These are phyloP conservation scores for Talinum fruticosum DNA, from an alignment of 148 eudicot genomes.

Conservation along the genomic window DNA sequence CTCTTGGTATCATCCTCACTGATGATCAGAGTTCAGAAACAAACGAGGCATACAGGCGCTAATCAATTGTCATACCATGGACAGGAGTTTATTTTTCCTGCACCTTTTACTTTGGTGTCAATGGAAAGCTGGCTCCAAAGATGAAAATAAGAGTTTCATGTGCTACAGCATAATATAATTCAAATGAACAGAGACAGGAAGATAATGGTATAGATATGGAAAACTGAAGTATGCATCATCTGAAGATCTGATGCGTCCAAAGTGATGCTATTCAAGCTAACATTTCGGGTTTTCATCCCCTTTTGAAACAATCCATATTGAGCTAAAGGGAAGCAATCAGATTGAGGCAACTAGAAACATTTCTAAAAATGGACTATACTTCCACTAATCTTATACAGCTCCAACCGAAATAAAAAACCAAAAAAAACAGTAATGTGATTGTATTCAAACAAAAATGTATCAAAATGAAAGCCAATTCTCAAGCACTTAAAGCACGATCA, in stretches of 20 bases:
- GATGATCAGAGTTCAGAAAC: neutral
- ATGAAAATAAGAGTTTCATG: neutral
- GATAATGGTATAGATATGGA: constrained; percentile 2
- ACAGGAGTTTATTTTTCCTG: neutral
- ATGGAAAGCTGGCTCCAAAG: neutral
- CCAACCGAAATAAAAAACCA: constrained; percentile 1
- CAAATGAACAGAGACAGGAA: neutral
- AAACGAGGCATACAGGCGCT: neutral
- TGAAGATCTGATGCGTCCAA: neutral
- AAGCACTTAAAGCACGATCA: constrained; percentile 29
- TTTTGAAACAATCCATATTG: neutral
- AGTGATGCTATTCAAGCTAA: neutral
- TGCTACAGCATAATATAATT: neutral
- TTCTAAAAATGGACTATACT: constrained; percentile 7
- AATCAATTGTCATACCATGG: neutral
- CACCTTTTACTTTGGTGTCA: neutral
- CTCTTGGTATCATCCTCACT: neutral
- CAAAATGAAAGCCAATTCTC: neutral
- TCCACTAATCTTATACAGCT: constrained; percentile 8
- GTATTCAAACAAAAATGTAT: constrained; percentile 7
- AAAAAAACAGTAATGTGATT: constrained; percentile 1
- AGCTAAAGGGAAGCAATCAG: neutral
- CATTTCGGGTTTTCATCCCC: neutral
- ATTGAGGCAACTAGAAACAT: constrained; percentile 8
- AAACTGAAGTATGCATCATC: constrained; percentile 1